Evolutionary conservation across 768 basidiomycete species (phyloP).

Genomic region (Pleurotus tuoliensis): DNA sequence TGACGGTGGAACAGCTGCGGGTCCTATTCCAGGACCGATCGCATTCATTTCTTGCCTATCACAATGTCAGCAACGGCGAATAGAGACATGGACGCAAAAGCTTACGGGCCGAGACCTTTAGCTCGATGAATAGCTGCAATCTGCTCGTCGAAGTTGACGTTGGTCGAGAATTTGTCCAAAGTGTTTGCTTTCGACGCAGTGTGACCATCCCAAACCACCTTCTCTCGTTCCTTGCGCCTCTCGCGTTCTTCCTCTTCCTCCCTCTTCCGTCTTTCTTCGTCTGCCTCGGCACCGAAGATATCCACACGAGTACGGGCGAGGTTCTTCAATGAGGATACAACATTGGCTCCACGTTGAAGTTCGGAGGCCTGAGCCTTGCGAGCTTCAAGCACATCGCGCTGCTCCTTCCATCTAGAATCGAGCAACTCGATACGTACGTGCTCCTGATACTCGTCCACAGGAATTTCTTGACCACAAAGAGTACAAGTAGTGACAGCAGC

Average conservation of each 20-base stretch:
- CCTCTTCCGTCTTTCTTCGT: slow-evolving; percentile 83
- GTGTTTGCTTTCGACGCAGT: slow-evolving; percentile 91
- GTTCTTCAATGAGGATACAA: slow-evolving; percentile 87
- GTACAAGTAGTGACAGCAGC: slow-evolving; percentile 81
- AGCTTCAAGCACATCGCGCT: slow-evolving; percentile 83
- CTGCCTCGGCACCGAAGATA: slow-evolving; percentile 92
- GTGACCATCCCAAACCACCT: slow-evolving; percentile 98
- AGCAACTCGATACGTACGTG: slow-evolving; percentile 98
- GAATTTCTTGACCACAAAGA: slow-evolving; percentile 94
- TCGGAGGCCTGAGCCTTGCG: slow-evolving; percentile 89
- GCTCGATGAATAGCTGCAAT: slow-evolving; percentile 95
- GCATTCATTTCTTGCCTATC: slow-evolving; percentile 69
- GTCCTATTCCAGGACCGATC: slow-evolving; percentile 78
- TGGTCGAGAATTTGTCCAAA: slow-evolving; percentile 88
- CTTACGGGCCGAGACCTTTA: slow-evolving; percentile 85
- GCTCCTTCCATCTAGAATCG: slow-evolving; percentile 98
- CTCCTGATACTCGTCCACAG: slow-evolving; percentile 92
- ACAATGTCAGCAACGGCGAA: slow-evolving; percentile 13
- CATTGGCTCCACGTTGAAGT: slow-evolving; percentile 87
- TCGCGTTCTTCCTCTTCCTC: slow-evolving; percentile 86
- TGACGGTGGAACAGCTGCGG: slow-evolving; percentile 67
- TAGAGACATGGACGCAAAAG: slow-evolving; percentile 17
- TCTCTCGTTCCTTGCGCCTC: slow-evolving; percentile 84
- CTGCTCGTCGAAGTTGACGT: slow-evolving; percentile 95
- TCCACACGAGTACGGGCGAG: slow-evolving; percentile 95